Base-by-base conservation (phyloP, 2,329 filamentous ascomycete genomes). In the Penicillium sp. region DNA sequence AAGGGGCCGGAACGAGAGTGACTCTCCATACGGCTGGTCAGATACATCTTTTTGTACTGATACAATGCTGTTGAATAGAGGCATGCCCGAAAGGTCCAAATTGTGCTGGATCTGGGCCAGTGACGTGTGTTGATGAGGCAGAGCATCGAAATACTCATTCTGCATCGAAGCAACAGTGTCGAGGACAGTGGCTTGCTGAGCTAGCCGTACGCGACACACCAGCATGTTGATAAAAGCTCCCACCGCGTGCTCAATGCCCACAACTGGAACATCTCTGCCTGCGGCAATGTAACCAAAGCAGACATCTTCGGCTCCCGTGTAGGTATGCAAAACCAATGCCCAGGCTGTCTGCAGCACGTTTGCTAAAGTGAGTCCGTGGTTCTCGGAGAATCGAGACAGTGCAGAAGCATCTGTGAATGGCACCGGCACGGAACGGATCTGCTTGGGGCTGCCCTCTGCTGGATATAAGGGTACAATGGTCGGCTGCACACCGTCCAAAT, bases 351-450 rank as follows among this genome's bases (percentile, higher is more conserved):
- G 26, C 24, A 45, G 26, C 7, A 45, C 42, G 26, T 45, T 45
- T 37, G 34, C 34, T 37, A 37, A 37, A n/a, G 34, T 37, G 34
- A 37, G 34, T 37, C 34, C 34, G 16, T 37, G 34, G 16, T 37
- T 37, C 46, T 49, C 46, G 13, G 46, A 49, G 18, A 0, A 93
- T 89, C 46, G 94, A 93, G 0, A 89, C 87, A 34, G 91, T 72
- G 67, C 94, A 89, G 59, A 89, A 86, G 46, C 89, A 74, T 64
- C 90, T 86, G 63, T 84, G 78, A 8, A 85, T 81, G 2, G 78
- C 46, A 31, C 46, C 38, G 31, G 24, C 32, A 39, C 49, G 18
- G 24, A 34, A 34, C 44, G 32, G 22, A 37, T 45, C 34, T 39
- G 43, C 40, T 37, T 37, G n/a, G 22, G 18, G 22, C 7, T 26